Base-by-base conservation (phyloP, 2,329 filamentous ascomycete genomes). In the Coniochaeta ligniaria region DNA sequence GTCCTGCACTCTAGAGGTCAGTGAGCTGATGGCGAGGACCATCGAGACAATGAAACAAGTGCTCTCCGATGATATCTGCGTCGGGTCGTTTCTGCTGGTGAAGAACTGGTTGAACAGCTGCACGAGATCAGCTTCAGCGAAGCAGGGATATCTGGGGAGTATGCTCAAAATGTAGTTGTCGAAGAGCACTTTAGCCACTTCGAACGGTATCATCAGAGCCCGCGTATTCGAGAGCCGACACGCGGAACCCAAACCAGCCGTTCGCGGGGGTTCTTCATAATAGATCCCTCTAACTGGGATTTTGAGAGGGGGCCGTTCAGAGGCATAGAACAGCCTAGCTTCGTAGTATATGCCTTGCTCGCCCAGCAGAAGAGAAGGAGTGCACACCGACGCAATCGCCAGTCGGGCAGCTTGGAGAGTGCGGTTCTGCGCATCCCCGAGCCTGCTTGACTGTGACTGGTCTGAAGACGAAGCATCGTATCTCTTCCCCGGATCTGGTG, bases 221-320 rank as follows among this genome's bases (percentile, higher is more conserved):
- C 58, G 45, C 24, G 62, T 58, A 6, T 62, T 26, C 7, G 60
- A 50, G 41, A 61, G 61, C 11, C 59, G 58, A 20, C 59, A 28
- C 0, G 64, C 62, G 16, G 41, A 17, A 45, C 43, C 58, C 24
- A 38, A 36, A 22, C 62, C 63, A 36, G 63, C 61, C 16, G 58
- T 50, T 50, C 62, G 50, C 9, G 59, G 57, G 4, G 35, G 60
- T 2, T 56, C 43, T 12, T 66, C 64, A 45, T 65, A 50, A 47
- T 66, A 65, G 8, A 63, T 54, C 7, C 65, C 65, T 20, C 52
- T 60, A 6, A 66, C 60, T 6, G 65, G 61, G 26, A 67, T 66
- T 52, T 67, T 67, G 4, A 67, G 59, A 4, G 66, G 66, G 20
- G 65, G 66, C 33, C 64, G 35, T 57, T 67, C 66, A 28, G 65